Evolutionary conservation across 768 basidiomycete species (phyloP), one percentile per base, ranked within the genome.

Genomic region (Bullera alba): DNA sequence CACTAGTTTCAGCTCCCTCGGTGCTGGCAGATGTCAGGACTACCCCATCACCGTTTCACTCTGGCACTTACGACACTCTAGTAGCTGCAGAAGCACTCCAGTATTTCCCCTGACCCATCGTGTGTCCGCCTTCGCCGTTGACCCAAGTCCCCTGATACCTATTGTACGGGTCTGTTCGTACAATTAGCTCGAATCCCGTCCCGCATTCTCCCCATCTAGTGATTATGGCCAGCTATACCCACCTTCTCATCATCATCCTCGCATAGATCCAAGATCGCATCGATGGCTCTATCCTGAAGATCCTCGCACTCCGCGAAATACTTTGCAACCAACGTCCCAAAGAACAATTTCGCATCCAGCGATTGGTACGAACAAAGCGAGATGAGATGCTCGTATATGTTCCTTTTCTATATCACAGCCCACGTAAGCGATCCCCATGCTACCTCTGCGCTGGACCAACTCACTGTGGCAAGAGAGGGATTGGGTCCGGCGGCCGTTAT

Each of bases 171-270:
- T 47, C 61, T 63, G 19, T 15, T 12, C 37, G 19, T 21, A 8
- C 37, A 8, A 34, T 34, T n/a, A 8, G 8, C 8, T 34, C 32
- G n/a, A 8, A 34, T 34, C 32, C n/a, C 32, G 32, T n/a, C 32
- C 8, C n/a, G 32, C n/a, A 8, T n/a, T 34, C 10, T 34, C 32
- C 8, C 32, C 32, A 34, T 34, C 32, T 8, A n/a, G n/a, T n/a
- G n/a, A 34, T 34, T 34, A 8, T 34, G n/a, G 32, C 8, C 8
- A 34, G n/a, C 15, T 30, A 10, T 3, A 34, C 50, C 41, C 29
- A 68, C 66, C 51, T 54, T 56, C 27, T 65, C 66, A 30, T 65
- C 60, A n/a, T 68, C 66, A 46, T 68, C 66, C 53, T 68, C 66
- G 48, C 66, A 68, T 10, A 68, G 46, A 56, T 68, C 66, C 35